These are phyloP conservation scores for Rhodofomes roseus DNA, from an alignment of 1,284 basidiomycete genomes.

Conservation along the genomic window DNA sequence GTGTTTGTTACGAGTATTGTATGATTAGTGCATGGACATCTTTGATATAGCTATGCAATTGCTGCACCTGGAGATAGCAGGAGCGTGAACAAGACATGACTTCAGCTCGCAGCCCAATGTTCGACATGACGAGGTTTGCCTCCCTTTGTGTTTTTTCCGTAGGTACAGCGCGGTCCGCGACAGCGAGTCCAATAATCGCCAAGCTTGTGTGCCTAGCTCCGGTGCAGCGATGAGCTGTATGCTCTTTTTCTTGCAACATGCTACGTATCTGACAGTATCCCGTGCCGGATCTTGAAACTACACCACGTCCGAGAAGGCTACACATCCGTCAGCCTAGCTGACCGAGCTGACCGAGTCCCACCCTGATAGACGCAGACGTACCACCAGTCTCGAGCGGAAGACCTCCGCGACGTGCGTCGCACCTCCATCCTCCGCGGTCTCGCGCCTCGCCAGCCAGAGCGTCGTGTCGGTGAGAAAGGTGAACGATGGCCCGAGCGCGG, in stretches of 20 bases:
- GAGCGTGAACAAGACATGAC: background rate
- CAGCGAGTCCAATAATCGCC: too few relatives aligned
- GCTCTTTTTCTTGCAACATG: background rate
- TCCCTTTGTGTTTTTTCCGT: too few relatives aligned
- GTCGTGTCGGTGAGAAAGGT: constrained; percentile 68
- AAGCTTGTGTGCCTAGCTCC: too few relatives aligned
- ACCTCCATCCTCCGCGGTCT: constrained; percentile 1
- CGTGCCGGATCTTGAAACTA: constrained; percentile 21
- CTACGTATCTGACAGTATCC: constrained; percentile 9
- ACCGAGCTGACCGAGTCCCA: too few relatives aligned
- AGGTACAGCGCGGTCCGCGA: too few relatives aligned
- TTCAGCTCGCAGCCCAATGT: too few relatives aligned
- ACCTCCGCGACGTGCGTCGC: constrained; percentile 26
- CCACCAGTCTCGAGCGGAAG: constrained; percentile 41
- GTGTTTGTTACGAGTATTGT: constrained; percentile 5
- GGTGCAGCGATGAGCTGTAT: too few relatives aligned
- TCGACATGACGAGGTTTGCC: too few relatives aligned
- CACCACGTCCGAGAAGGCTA: constrained; percentile 39
- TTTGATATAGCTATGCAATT: background rate
- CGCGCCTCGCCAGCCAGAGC: constrained; percentile 52
- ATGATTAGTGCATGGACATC: constrained; percentile 1
- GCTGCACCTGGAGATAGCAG: background rate
- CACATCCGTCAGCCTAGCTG: background rate
- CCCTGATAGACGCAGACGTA: too few relatives aligned
- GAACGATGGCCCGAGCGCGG: constrained; percentile 72